These are phyloP conservation scores for Cupressus sempervirens DNA, from an alignment of 75 land plant species.

Conservation along the genomic window DNA sequence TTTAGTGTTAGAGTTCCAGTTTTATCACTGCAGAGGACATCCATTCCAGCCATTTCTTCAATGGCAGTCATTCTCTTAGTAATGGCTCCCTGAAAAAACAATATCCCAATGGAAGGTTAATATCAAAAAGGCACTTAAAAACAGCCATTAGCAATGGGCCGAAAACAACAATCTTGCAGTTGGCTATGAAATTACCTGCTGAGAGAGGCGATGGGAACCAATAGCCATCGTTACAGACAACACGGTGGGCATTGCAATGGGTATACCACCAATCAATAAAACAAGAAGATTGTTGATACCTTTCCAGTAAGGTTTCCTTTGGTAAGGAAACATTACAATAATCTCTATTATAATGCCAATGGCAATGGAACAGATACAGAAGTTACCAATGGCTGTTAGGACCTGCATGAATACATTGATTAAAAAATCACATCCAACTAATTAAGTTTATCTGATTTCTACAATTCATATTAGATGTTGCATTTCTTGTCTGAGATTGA, in stretches of 20 bases:
- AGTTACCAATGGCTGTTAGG: constrained; percentile 73
- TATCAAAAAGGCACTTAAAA: neutral
- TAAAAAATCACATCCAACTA: too few species aligned
- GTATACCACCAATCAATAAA: constrained; percentile 77
- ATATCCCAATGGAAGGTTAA: neutral
- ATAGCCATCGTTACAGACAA: constrained; percentile 83
- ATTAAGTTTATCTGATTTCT: too few species aligned
- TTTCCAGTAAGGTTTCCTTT: constrained; percentile 44
- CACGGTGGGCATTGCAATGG: constrained; percentile 86
- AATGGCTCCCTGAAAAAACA: constrained; percentile 50
- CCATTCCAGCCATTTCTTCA: constrained; percentile 74
- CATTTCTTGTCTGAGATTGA: too few species aligned
- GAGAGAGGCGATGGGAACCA: constrained; percentile 72
- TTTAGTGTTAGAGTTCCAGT: constrained; percentile 62
- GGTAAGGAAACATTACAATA: constrained; percentile 72
- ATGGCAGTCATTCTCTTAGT: constrained; percentile 73
- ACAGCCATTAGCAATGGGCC: neutral
- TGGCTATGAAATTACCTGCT: constrained; percentile 28
- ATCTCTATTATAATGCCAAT: constrained; percentile 58
- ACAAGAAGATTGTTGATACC: constrained; percentile 72
- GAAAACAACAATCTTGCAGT: neutral
- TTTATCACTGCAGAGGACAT: constrained; percentile 69
- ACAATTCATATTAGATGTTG: too few species aligned
- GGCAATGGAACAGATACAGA: constrained; percentile 72
- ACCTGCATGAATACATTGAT: constrained; percentile 35